A percentile compares a stretch with the other conserved stretches of the same genome.
These are phyloP conservation scores for Mrakia gelida DNA, from an alignment of 768 basidiomycete species.

Conservation along the genomic window DNA sequence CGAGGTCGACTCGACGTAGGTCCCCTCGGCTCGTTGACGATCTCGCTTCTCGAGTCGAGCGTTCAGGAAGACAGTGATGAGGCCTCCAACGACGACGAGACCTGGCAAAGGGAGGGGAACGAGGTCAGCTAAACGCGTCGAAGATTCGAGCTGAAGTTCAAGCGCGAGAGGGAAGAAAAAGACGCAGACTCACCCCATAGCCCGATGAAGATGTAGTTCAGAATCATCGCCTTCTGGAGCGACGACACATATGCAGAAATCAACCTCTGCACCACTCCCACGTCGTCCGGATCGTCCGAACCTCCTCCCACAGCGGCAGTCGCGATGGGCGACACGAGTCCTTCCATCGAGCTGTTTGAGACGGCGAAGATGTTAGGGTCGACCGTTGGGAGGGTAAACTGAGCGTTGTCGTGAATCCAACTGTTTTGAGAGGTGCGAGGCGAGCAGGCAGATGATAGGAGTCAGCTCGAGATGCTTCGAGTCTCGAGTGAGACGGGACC, in stretches of 20 bases:
- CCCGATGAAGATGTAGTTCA: conserved; percentile 74
- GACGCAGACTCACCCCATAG: not conserved
- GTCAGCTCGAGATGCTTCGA: not conserved
- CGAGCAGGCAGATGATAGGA: too few relatives aligned
- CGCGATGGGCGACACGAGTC: conserved; percentile 73
- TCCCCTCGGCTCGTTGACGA: not conserved
- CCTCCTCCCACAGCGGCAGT: conserved; percentile 61
- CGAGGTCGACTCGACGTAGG: not conserved
- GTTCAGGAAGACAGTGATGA: conserved; percentile 37
- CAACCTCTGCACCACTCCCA: conserved; percentile 64
- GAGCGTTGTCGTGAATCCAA: conserved; percentile 82
- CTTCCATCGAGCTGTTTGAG: conserved; percentile 65
- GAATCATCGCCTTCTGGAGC: conserved; percentile 73
- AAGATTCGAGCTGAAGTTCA: not conserved
- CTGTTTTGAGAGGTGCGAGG: conserved; percentile 54
- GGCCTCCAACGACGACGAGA: conserved; percentile 75
- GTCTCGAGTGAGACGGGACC: too few relatives aligned
- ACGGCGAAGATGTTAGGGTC: conserved; percentile 71
- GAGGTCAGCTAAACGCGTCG: not conserved
- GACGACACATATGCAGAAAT: conserved; percentile 67
- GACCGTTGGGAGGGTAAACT: conserved; percentile 72
- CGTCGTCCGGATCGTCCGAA: conserved; percentile 53
- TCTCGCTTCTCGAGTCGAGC: not conserved
- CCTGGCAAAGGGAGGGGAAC: not conserved
- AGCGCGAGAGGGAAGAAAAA: not conserved